Conservation (phyloP, 805 yeast genomes). For the Tanozyma kutaoensis region DNA sequence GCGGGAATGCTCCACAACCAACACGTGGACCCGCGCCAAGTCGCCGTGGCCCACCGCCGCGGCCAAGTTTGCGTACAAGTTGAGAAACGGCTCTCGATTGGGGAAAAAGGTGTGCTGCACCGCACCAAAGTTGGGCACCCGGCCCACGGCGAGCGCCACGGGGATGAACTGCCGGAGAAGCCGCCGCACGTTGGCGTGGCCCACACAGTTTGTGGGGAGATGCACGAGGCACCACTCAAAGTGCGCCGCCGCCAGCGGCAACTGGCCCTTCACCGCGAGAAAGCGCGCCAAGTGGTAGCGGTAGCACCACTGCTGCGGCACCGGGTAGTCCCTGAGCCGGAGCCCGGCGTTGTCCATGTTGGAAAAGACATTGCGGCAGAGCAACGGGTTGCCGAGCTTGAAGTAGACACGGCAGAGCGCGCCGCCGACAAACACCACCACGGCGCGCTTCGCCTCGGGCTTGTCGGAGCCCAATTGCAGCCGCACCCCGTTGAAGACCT, state of each 20-base stretch:
- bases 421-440: conserved; percentile 40
- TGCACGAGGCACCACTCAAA: conserved; percentile 39
- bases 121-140: conserved; percentile 24
- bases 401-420: conserved; percentile 45
- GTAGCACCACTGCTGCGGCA: conserved; percentile 35
- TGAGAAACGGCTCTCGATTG: conserved; percentile 5
- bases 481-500: conserved; percentile 48
- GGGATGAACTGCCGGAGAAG: conserved; percentile 40
- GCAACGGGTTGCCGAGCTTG: conserved; percentile 37
- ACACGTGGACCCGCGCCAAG: conserved; percentile 17
- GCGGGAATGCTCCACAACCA: conserved; percentile 13
- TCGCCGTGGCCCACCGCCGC: conserved; percentile 29
- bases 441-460: conserved; percentile 28
- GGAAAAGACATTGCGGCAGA: conserved; percentile 49
- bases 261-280: conserved; percentile 38
- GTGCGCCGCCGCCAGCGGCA: conserved; percentile 34
- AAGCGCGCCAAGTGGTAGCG: conserved; percentile 42
- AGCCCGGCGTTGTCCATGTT: conserved; percentile 38
- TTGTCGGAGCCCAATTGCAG: conserved; percentile 27
- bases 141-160: conserved; percentile 40
- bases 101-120: conserved; percentile 6
- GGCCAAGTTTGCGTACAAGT: conserved; percentile 24
- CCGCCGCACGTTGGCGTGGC: conserved; percentile 21
- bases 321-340: conserved; percentile 13
- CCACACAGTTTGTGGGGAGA: conserved; percentile 14